A percentile compares a stretch with the other conserved stretches of the same genome.
phyloP scores from a whole-genome alignment of 2,329 filamentous ascomycete genomes.

The Biscogniauxia sp. region DNA sequence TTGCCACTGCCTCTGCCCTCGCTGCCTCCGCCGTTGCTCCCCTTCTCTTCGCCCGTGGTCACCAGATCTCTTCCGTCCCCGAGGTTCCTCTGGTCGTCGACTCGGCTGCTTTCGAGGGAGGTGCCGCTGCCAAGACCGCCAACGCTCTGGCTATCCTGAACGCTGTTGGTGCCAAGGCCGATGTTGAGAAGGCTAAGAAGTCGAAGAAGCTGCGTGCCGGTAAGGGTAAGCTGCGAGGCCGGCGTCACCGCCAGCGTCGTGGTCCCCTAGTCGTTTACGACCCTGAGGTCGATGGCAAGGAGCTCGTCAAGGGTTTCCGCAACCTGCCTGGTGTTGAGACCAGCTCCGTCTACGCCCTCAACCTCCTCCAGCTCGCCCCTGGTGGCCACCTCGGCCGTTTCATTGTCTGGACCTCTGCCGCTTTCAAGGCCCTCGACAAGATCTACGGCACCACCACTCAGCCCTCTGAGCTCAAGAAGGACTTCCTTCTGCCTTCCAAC shows the following conservation, averaged over 20 bases:
- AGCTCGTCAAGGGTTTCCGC: slow-evolving; percentile 92
- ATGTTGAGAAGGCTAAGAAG: slow-evolving; percentile 92
- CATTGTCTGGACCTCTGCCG: slow-evolving; percentile 97
- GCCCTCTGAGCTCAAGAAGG: slow-evolving; percentile 93
- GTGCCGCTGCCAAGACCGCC: slow-evolving; percentile 82
- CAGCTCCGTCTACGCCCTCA: slow-evolving; percentile 86
- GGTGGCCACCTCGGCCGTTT: slow-evolving; percentile 99
- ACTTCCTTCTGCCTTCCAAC: slow-evolving; percentile 95
- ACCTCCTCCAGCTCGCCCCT: slow-evolving; percentile 98
- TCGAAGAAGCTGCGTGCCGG: slow-evolving; percentile 97
- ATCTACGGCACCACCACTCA: slow-evolving; percentile 94
- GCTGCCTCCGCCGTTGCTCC: slow-evolving; percentile 94
- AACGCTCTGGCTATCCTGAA: slow-evolving; percentile 83
- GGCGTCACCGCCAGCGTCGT: slow-evolving; percentile 95
- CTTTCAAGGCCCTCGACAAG: slow-evolving; percentile 93
- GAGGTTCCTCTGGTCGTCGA: slow-evolving; percentile 97
- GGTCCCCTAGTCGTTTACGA: slow-evolving; percentile 98
- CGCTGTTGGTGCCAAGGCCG: slow-evolving; percentile 83
- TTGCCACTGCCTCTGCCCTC: slow-evolving; percentile 94
- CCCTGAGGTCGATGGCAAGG: slow-evolving; percentile 91
- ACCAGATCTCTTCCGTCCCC: slow-evolving; percentile 87
- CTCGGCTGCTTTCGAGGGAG: slow-evolving; percentile 81
- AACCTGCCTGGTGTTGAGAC: slow-evolving; percentile 99
- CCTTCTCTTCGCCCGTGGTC: slow-evolving; percentile 93
- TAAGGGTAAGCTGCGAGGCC: slow-evolving; percentile 98